Percentiles rank a stretch among this genome's conserved stretches.
phyloP scores from a whole-genome alignment of 2,329 filamentous ascomycete genomes.

The Alternaria sp. region DNA sequence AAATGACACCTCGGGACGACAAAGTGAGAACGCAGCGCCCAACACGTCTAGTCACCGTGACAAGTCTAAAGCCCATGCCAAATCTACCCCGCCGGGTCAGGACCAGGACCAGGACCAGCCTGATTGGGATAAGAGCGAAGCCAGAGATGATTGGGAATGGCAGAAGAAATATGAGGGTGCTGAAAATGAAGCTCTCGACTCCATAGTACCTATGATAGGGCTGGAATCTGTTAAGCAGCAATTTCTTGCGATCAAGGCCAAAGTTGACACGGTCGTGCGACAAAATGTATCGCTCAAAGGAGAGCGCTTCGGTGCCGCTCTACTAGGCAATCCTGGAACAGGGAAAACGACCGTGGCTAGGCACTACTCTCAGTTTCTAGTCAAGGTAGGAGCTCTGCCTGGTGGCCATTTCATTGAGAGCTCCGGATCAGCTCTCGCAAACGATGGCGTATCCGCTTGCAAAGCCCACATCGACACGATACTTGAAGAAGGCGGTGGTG shows the following conservation, averaged over 20 bases:
- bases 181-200: slow-evolving; percentile 64
- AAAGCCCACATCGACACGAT: slow-evolving; percentile 67
- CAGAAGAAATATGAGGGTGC: slow-evolving; percentile 65
- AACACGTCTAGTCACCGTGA: background rate
- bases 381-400: slow-evolving; percentile 68
- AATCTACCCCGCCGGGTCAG: slow-evolving; percentile 1
- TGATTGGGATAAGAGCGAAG: slow-evolving; percentile 35
- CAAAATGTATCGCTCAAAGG: slow-evolving; percentile 64
- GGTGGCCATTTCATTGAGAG: slow-evolving; percentile 70
- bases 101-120: slow-evolving; percentile 1
- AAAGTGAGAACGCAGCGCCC: background rate
- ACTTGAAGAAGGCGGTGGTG: slow-evolving; percentile 68
- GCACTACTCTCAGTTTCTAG: slow-evolving; percentile 72
- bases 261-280: slow-evolving; percentile 66
- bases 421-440: slow-evolving; percentile 71
- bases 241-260: slow-evolving; percentile 69
- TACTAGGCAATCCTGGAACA: slow-evolving; percentile 80
- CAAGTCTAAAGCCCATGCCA: background rate
- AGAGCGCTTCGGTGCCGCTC: slow-evolving; percentile 68
- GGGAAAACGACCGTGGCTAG: slow-evolving; percentile 80
- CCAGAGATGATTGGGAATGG: slow-evolving; percentile 66
- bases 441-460: slow-evolving; percentile 66
- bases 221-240: slow-evolving; percentile 72
- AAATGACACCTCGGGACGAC: background rate
- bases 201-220: slow-evolving; percentile 71